Evolutionary conservation across 257 asterid species (phyloP).

Genomic region (Henckelia pumila): DNA sequence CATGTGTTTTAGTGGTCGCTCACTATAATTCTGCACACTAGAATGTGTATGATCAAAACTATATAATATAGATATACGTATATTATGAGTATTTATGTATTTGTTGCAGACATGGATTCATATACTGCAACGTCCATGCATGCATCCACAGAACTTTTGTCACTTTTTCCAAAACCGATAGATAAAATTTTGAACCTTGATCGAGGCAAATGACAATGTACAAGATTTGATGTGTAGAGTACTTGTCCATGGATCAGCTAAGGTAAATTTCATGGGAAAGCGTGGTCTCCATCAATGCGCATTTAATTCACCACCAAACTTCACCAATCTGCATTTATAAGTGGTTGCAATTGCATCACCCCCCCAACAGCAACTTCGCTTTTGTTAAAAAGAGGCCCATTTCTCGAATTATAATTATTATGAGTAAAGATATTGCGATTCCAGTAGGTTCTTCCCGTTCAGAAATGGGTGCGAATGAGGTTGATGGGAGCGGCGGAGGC

Average conservation of each 20-base stretch:
- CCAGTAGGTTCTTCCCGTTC: conserved; percentile 15
- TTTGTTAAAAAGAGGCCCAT: background rate
- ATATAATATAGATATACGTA: too few relatives aligned
- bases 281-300: background rate
- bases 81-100: too few relatives aligned
- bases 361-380: background rate
- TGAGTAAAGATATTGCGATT: conserved; percentile 27
- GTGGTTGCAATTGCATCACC: background rate
- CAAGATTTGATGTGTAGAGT: background rate
- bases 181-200: background rate
- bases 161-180: background rate
- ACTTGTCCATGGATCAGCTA: background rate
- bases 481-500: conserved; percentile 41
- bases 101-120: too few relatives aligned
- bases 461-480: conserved; percentile 29
- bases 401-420: conserved; percentile 13
- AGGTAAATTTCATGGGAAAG: background rate
- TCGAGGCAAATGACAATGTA: background rate
- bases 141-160: background rate
- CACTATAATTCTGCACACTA: too few relatives aligned
- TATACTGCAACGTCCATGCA: background rate
- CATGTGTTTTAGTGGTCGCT: too few relatives aligned
- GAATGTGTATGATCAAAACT: too few relatives aligned
- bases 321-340: background rate
- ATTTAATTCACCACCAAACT: background rate